Evolutionary conservation across 306 rosid genomes (phyloP).

Genomic region (Castanospermum australe): DNA sequence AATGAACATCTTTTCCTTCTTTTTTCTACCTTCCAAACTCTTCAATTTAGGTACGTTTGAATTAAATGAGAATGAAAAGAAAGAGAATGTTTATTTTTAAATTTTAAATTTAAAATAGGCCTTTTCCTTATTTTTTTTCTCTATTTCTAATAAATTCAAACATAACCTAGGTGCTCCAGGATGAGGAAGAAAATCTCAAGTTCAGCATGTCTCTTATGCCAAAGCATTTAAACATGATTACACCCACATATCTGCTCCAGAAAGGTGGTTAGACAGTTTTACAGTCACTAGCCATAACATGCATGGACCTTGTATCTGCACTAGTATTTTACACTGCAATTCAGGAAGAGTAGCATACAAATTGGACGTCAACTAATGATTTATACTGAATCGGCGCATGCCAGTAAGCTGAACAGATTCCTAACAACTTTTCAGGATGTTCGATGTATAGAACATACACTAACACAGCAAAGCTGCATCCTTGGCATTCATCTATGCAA

Average conservation of each 20-base stretch:
- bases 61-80: too few relatives aligned
- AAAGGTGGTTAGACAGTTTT: neutral
- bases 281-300: neutral
- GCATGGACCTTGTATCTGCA: neutral
- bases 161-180: too few relatives aligned
- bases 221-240: neutral
- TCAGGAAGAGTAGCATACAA: neutral
- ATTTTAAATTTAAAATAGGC: too few relatives aligned
- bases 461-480: neutral
- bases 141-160: too few relatives aligned
- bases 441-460: neutral
- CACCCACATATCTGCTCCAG: neutral
- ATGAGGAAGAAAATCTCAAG: too few relatives aligned
- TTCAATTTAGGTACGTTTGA: too few relatives aligned
- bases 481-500: slow-evolving; percentile 1
- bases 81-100: too few relatives aligned
- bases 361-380: neutral
- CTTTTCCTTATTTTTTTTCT: too few relatives aligned
- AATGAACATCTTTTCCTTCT: too few relatives aligned
- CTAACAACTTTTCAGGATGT: neutral
- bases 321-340: neutral
- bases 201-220: neutral
- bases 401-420: neutral
- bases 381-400: neutral
- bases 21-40: too few relatives aligned